These are phyloP conservation scores for Malus sieversii DNA, from an alignment of 306 rosid genomes.

Conservation along the genomic window DNA sequence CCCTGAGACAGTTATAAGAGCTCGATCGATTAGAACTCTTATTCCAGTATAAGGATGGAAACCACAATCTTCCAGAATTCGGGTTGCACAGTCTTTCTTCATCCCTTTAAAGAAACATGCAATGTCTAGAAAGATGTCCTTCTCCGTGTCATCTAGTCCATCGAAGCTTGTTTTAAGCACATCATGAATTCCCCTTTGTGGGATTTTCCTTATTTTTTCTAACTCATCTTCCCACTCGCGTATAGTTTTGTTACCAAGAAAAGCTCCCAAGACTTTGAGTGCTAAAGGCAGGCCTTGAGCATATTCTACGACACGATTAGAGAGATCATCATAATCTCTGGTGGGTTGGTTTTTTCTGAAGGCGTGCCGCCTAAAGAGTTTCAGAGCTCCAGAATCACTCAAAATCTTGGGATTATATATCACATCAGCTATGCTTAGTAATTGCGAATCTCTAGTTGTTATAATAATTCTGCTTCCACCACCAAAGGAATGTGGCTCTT, in stretches of 20 bases:
- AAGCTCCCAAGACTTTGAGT: neutral
- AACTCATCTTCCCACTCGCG: no score
- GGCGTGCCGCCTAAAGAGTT: slow-evolving; percentile 9
- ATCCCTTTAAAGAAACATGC: slow-evolving; percentile 33
- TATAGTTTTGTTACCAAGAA: no score
- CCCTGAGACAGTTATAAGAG: slow-evolving; percentile 3
- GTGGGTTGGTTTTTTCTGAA: neutral
- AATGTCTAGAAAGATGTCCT: no score
- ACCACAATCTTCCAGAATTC: no score
- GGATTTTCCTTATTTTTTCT: no score
- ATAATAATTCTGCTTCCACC: slow-evolving; percentile 18
- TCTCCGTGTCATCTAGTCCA: no score
- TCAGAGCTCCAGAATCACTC: neutral
- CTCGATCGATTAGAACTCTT: slow-evolving; percentile 23
- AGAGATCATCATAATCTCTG: neutral
- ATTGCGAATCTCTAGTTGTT: slow-evolving; percentile 8
- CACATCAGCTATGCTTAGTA: neutral
- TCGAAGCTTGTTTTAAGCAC: no score
- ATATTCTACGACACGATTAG: neutral
- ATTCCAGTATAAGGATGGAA: slow-evolving; percentile 18
- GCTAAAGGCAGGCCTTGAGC: slow-evolving; percentile 6
- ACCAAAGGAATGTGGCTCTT: neutral
- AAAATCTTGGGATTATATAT: neutral
- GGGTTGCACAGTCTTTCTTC: neutral
- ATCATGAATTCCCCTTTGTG: no score